Percentiles rank a stretch among this genome's conserved stretches.
Conservation (phyloP, 176 grass and related monocot species). For the Aegilops speltoides region DNA sequence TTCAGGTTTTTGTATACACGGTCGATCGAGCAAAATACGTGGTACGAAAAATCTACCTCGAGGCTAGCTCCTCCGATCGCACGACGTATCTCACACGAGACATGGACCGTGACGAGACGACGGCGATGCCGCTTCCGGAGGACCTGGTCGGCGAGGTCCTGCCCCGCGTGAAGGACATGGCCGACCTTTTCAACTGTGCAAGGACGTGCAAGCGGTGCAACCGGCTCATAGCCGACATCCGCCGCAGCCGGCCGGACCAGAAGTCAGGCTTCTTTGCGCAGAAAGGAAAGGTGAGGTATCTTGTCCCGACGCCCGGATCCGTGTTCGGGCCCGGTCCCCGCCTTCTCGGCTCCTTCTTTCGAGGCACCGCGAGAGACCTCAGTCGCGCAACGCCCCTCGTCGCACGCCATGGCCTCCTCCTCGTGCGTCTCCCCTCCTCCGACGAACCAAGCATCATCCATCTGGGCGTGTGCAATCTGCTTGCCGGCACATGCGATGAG, state of each 20-base stretch:
- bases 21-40: no score
- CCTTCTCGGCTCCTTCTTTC: neutral
- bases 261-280: neutral
- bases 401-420: neutral
- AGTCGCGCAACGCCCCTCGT: no score
- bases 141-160: neutral
- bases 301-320: neutral
- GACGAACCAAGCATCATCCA: neutral
- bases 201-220: neutral
- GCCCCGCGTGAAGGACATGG: neutral
- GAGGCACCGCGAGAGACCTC: neutral
- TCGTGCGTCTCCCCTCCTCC: neutral
- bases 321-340: neutral
- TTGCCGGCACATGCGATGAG: neutral
- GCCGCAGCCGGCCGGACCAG: no score
- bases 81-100: no score
- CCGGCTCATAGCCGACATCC: neutral
- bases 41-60: no score
- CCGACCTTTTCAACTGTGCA: neutral
- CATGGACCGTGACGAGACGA: neutral
- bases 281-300: neutral
- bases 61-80: no score
- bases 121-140: neutral
- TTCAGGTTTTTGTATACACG: no score
- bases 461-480: neutral